A percentile compares a stretch with the other conserved stretches of the same genome.
Conservation (phyloP, 2,329 filamentous ascomycete genomes). For the Colletotrichum kahawae region DNA sequence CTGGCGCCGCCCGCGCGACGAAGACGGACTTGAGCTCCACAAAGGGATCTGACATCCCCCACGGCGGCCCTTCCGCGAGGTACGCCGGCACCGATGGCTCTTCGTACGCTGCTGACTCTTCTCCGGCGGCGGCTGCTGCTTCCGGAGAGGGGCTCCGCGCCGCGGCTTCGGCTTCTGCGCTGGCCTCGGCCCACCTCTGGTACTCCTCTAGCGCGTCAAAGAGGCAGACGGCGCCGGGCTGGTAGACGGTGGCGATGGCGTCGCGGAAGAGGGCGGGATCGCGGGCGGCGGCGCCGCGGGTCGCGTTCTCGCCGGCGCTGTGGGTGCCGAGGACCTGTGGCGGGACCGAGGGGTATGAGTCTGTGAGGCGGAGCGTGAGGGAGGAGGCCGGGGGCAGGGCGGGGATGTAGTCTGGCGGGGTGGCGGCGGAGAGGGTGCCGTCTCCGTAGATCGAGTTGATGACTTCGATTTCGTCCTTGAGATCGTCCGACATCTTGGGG, state of each 20-base stretch:
- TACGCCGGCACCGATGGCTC: neutral
- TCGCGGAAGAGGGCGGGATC: constrained; percentile 73
- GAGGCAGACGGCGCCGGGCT: constrained; percentile 79
- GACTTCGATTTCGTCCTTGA: constrained; percentile 74
- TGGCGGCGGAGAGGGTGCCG: constrained; percentile 58
- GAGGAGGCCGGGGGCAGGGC: constrained; percentile 67
- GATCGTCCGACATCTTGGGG: constrained; percentile 19
- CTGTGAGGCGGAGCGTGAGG: constrained; percentile 71
- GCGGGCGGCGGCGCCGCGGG: constrained; percentile 73
- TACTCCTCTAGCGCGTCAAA: constrained; percentile 90
- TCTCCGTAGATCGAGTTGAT: constrained; percentile 86
- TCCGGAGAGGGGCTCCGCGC: neutral
- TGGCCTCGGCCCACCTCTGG: constrained; percentile 21
- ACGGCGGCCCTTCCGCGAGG: constrained; percentile 49
- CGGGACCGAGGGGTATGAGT: constrained; percentile 74
- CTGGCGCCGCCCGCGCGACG: constrained; percentile 75
- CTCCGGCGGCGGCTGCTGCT: neutral
- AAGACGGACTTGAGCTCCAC: constrained; percentile 89
- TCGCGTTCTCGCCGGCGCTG: constrained; percentile 71
- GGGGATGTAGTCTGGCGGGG: constrained; percentile 60
- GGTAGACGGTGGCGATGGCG: constrained; percentile 71
- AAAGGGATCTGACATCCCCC: constrained; percentile 76
- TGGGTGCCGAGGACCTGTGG: constrained; percentile 80
- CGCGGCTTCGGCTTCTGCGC: constrained; percentile 11
- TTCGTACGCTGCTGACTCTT: constrained; percentile 23